A percentile compares a stretch with the other conserved stretches of the same genome.
phyloP scores from a whole-genome alignment of 257 asterid species.

The Primulina huaijiensis region DNA sequence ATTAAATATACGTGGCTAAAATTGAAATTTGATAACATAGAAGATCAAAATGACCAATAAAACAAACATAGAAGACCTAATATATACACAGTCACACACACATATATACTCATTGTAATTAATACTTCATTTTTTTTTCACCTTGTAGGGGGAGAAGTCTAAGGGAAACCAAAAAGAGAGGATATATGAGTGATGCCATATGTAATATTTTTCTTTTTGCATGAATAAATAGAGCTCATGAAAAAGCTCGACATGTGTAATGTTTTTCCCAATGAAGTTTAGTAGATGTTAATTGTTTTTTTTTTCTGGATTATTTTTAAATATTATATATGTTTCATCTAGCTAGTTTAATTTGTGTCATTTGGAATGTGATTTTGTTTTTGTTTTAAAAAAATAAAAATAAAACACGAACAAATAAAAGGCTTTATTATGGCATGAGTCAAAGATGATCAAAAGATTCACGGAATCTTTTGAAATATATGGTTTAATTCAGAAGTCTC shows the following conservation, averaged over 20 bases:
- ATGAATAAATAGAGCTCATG: not conserved
- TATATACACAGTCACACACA: no score
- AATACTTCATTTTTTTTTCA: no score
- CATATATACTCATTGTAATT: not conserved
- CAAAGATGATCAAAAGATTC: conserved; percentile 9
- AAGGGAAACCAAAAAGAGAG: not conserved
- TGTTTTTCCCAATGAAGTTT: no score
- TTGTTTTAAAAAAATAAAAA: no score
- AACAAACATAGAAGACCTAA: not conserved
- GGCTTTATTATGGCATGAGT: not conserved
- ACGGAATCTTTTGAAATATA: not conserved
- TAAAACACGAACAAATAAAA: not conserved
- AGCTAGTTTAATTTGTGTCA: no score
- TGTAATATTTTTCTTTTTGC: not conserved
- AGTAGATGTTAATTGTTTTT: no score
- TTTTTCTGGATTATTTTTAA: no score
- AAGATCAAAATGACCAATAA: not conserved
- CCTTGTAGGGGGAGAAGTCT: not conserved
- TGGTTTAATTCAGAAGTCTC: not conserved
- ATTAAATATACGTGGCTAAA: no score
- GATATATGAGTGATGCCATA: not conserved
- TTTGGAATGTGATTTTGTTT: no score
- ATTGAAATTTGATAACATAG: no score
- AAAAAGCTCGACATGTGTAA: not conserved
- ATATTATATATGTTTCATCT: no score